phyloP scores from a whole-genome alignment of 768 basidiomycete genomes.

The Boletellus sp. region DNA sequence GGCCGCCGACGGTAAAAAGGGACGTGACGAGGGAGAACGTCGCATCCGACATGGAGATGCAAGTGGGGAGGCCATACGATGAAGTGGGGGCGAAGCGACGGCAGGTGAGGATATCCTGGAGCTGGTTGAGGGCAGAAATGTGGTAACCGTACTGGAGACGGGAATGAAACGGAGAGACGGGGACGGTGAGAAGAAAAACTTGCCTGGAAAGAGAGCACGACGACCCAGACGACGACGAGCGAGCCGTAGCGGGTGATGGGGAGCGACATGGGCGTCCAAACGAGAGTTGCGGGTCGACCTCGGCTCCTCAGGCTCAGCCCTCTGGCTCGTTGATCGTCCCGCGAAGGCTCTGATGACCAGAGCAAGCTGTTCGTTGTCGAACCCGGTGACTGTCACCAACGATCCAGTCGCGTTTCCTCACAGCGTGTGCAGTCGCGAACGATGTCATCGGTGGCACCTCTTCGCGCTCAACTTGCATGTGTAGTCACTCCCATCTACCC shows the following conservation, averaged over 20 bases:
- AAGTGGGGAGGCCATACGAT: slow-evolving; percentile 53
- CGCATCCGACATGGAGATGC: slow-evolving; percentile 75
- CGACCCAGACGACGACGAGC: slow-evolving; percentile 64
- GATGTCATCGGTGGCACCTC: slow-evolving; percentile 76
- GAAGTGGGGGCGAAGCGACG: slow-evolving; percentile 25
- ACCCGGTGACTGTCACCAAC: too few relatives aligned
- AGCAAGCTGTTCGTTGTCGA: too few relatives aligned
- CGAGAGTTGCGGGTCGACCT: too few relatives aligned
- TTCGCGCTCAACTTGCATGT: slow-evolving; percentile 63
- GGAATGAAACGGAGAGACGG: neutral
- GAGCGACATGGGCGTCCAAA: neutral
- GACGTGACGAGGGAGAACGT: slow-evolving; percentile 83
- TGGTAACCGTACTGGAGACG: slow-evolving; percentile 79
- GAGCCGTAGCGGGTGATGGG: slow-evolving; percentile 53
- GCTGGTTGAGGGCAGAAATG: slow-evolving; percentile 87
- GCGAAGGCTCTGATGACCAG: too few relatives aligned
- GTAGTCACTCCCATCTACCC: too few relatives aligned
- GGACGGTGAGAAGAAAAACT: neutral
- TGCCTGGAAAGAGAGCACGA: slow-evolving; percentile 56
- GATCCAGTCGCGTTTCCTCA: slow-evolving; percentile 67
- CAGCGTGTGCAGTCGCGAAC: slow-evolving; percentile 85
- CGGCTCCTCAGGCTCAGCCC: too few relatives aligned
- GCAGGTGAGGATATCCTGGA: slow-evolving; percentile 77
- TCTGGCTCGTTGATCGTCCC: too few relatives aligned
- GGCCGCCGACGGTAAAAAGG: slow-evolving; percentile 83